Conservation (phyloP, 1,284 basidiomycete species). For the Leccinum pallidistipes region DNA sequence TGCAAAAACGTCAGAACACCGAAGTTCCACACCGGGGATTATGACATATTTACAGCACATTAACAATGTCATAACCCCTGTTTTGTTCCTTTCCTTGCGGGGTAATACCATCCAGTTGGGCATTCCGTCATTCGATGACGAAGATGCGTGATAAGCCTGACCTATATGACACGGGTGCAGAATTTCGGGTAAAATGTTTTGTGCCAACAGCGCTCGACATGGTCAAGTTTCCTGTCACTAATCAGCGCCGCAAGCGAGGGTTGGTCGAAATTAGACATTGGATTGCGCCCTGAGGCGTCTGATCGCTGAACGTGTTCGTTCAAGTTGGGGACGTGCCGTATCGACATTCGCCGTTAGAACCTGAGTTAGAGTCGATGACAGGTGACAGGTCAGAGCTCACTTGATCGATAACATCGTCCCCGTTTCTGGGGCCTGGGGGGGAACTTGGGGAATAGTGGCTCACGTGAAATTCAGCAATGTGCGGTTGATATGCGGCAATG, state of each 20-base stretch:
- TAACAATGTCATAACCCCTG: too few species aligned
- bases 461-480: neutral
- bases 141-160: neutral
- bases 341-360: too few species aligned
- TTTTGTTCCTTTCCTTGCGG: neutral
- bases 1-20: too few species aligned
- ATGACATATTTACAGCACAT: too few species aligned
- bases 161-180: too few species aligned
- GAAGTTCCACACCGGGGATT: too few species aligned
- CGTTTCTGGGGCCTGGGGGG: neutral
- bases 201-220: neutral
- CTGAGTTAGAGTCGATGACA: neutral
- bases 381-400: neutral
- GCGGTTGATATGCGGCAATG: neutral
- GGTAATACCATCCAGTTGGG: neutral
- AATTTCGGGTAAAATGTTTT: neutral
- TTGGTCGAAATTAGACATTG: neutral
- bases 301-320: too few species aligned
- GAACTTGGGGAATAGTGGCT: neutral
- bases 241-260: neutral
- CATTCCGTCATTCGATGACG: neutral
- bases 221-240: neutral
- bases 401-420: neutral
- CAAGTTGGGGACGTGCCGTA: too few species aligned
- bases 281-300: neutral